phyloP scores from a whole-genome alignment of 306 rosid genomes.

The Lathyrus aphaca region DNA sequence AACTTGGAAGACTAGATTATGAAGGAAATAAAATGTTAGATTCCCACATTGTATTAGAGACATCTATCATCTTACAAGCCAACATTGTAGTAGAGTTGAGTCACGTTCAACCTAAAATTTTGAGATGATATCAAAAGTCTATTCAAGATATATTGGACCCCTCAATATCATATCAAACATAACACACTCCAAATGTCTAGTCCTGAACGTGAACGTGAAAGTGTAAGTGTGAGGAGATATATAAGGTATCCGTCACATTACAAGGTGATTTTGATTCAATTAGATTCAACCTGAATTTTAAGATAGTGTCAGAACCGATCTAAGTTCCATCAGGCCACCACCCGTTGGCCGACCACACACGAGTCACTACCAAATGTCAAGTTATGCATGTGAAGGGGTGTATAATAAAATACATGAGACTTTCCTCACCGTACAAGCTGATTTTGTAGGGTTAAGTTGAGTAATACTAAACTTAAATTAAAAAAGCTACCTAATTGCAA shows the following conservation, averaged over 20 bases:
- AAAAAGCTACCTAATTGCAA: slow-evolving; percentile 6
- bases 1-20: neutral
- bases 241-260: neutral
- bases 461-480: neutral
- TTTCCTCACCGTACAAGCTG: neutral
- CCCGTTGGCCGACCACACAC: neutral
- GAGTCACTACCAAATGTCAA: neutral
- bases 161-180: neutral
- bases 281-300: neutral
- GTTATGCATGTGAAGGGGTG: neutral
- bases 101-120: too few species aligned
- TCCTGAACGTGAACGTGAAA: neutral
- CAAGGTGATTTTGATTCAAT: neutral
- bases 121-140: too few species aligned
- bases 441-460: neutral
- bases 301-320: neutral
- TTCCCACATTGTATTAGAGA: neutral
- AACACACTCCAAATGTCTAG: neutral
- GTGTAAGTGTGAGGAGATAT: neutral
- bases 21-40: neutral
- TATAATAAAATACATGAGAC: neutral
- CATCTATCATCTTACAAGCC: neutral
- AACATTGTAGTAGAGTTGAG: neutral
- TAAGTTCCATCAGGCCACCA: neutral
- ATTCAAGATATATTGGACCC: neutral